Percentiles rank a stretch among this genome's conserved stretches.
Evolutionary conservation across 495 filamentous ascomycete genomes (phyloP).

Genomic region (Tuber microsphaerosporum): DNA sequence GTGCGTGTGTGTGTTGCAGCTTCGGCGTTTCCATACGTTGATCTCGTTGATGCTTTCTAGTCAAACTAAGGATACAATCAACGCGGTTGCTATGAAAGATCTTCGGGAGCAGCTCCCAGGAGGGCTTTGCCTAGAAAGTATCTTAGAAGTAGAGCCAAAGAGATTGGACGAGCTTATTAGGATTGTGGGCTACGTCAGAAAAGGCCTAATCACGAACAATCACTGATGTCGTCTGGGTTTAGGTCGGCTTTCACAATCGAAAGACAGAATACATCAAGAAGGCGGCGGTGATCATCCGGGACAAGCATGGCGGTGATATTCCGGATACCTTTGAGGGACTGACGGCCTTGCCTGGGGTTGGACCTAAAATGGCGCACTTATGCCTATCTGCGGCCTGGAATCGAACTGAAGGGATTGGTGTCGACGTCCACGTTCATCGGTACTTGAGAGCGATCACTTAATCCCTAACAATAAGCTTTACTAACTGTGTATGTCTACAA

Average conservation of each 20-base stretch:
- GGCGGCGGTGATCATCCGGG: conserved; percentile 63
- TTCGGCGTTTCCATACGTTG: conserved; percentile 83
- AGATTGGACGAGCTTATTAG: conserved; percentile 69
- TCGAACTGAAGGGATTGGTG: conserved; percentile 56
- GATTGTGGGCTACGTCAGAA: conserved; percentile 19
- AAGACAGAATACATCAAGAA: conserved; percentile 77
- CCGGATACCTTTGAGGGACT: conserved; percentile 72
- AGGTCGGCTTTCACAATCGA: conserved; percentile 96
- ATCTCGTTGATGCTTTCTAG: conserved; percentile 91
- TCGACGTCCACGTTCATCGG: conserved; percentile 68
- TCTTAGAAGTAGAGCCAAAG: conserved; percentile 63
- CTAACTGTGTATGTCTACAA: conserved; percentile 60
- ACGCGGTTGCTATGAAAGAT: conserved; percentile 71
- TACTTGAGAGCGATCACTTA: neutral
- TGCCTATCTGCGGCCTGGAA: conserved; percentile 67
- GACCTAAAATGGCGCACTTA: conserved; percentile 95
- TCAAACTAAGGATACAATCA: conserved; percentile 94
- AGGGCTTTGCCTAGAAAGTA: conserved; percentile 67
- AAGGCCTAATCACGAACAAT: neutral
- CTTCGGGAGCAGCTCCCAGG: conserved; percentile 66
- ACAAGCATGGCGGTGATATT: conserved; percentile 67
- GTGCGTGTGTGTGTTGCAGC: conserved; percentile 42
- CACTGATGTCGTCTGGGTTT: conserved; percentile 45
- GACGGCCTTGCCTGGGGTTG: conserved; percentile 77
- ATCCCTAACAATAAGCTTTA: conserved; percentile 44